Base-by-base conservation (phyloP, 2,329 filamentous ascomycete species). In the Byssochlamys sp. region DNA sequence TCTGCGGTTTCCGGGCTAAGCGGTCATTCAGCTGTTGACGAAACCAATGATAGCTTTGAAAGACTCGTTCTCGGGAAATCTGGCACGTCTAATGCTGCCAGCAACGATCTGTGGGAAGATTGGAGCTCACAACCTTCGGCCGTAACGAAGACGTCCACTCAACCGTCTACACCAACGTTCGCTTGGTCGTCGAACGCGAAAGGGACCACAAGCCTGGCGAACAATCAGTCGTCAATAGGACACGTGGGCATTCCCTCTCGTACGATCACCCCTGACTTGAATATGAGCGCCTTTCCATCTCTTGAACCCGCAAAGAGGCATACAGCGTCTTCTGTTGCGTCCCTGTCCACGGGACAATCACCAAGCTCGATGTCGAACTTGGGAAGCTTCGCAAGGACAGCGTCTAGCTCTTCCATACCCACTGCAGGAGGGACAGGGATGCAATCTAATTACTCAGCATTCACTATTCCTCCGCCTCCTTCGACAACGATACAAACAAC, bases 11-110 rank as follows among this genome's bases (percentile, higher is more conserved):
- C 64, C 9, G 65, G 55, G 31, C 66, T 64, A 39, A 62, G 66
- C 33, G 62, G 60, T 48, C 65, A 81, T 7, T 78, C 80, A 3
- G 80, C 77, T 2, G 81, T 73, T n/a, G 77, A 77, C n/a, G 80
- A 77, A 11, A 64, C 66, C 27, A 80, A 88, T 53, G 83, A 88
- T 58, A 90, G 95, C 67, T 99, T 97, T 67, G 91, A 96, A 70
- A 84, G 84, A 1, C 83, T 99, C 2, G 91, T 99, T 55, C 90
- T 95, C 67, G 92, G 92, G 7, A 84, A 83, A 57, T 76, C 62
- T 4, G 60, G 79, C 52, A 73, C 67, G 28, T 72, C 68, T n/a
- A 67, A 64, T 56, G 63, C 61, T 54, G 67, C 67, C 27, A 69
- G 70, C 55, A 67, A 61, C 12, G 66, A 70, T 56, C 60, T 67